phyloP scores from a whole-genome alignment of 306 rosid genomes.

The Mimosa bimucronata region DNA sequence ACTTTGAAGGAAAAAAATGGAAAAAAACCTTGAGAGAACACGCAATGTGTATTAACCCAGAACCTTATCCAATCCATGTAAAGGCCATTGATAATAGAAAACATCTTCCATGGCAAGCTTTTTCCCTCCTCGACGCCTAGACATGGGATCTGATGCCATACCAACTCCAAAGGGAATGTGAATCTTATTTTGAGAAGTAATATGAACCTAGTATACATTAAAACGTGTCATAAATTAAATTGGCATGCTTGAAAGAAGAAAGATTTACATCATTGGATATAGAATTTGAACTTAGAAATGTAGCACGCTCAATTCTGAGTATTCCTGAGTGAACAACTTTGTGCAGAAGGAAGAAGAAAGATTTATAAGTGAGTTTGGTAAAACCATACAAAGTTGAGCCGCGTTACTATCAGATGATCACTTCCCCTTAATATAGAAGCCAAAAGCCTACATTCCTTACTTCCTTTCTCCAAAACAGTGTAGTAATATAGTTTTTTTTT shows the following conservation, averaged over 20 bases:
- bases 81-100: slow-evolving; percentile 93
- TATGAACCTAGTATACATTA: slow-evolving; percentile 70
- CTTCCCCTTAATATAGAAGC: slow-evolving; percentile 13
- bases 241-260: slow-evolving; percentile 28
- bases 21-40: slow-evolving; percentile 30
- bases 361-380: slow-evolving; percentile 3
- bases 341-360: slow-evolving; percentile 15
- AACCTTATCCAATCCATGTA: slow-evolving; percentile 90
- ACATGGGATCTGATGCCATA: slow-evolving; percentile 93
- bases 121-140: slow-evolving; percentile 92
- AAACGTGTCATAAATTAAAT: slow-evolving; percentile 6
- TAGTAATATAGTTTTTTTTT: background rate
- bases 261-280: slow-evolving; percentile 5
- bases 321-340: slow-evolving; percentile 15
- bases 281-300: slow-evolving; percentile 17
- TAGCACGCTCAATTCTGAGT: slow-evolving; percentile 29
- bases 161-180: slow-evolving; percentile 89
- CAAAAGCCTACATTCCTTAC: background rate
- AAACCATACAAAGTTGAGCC: slow-evolving; percentile 8
- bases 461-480: slow-evolving; percentile 1
- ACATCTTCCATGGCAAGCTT: slow-evolving; percentile 95
- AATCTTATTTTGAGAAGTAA: slow-evolving; percentile 62
- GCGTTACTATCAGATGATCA: slow-evolving; percentile 15
- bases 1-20: slow-evolving; percentile 3
- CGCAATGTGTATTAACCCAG: slow-evolving; percentile 23